Percentiles rank a stretch among this genome's conserved stretches.
Evolutionary conservation across 805 yeast species (phyloP).

Genomic region (Tetrapisispora fleetii): DNA sequence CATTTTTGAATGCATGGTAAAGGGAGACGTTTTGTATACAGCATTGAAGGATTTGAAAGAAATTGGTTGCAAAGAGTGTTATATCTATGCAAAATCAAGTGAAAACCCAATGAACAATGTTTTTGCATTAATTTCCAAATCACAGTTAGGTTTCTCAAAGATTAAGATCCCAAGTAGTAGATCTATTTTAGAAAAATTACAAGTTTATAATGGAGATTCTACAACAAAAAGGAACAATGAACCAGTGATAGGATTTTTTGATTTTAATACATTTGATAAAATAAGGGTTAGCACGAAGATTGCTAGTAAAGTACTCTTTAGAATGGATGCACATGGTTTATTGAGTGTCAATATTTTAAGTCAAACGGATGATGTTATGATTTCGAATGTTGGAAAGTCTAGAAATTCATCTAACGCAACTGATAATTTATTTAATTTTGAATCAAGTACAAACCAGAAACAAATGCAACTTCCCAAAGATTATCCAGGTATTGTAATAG

Average conservation of each 20-base stretch:
- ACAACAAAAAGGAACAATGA: conserved; percentile 16
- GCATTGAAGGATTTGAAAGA: conserved; percentile 49
- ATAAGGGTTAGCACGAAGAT: conserved; percentile 39
- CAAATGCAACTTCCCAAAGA: conserved; percentile 25
- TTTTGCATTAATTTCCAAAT: conserved; percentile 48
- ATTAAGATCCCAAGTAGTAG: conserved; percentile 55
- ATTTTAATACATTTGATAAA: conserved; percentile 39
- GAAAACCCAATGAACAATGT: conserved; percentile 22
- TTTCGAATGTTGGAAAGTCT: conserved; percentile 12
- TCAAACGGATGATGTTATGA: conserved; percentile 23
- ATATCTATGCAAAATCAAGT: conserved; percentile 33
- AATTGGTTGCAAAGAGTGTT: conserved; percentile 41
- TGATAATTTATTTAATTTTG: neutral
- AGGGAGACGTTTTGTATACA: conserved; percentile 43
- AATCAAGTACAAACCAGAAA: neutral
- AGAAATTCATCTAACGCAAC: neutral
- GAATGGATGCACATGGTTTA: conserved; percentile 44
- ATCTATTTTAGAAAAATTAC: conserved; percentile 51
- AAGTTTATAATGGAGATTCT: conserved; percentile 26
- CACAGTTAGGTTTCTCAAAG: conserved; percentile 66
- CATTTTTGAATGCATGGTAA: conserved; percentile 42
- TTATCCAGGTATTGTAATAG: conserved; percentile 35
- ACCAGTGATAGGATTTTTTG: conserved; percentile 39
- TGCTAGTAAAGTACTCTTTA: conserved; percentile 44
- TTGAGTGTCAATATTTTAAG: conserved; percentile 39